Evolutionary conservation across 257 asterid genomes (phyloP).

Genomic region (Capsicum rhomboideum): DNA sequence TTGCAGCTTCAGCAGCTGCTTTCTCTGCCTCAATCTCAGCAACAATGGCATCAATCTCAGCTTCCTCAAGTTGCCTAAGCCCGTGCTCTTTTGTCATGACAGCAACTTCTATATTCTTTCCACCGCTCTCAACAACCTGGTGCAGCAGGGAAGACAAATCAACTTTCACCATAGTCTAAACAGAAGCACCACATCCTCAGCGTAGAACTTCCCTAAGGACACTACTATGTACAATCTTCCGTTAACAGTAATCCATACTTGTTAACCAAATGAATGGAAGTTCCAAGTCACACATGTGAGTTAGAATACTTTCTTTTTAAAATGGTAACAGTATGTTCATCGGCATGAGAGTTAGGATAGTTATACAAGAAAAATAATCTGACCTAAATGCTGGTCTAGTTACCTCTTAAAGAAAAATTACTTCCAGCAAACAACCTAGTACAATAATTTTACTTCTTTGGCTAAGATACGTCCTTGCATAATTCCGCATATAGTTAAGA

Average conservation of each 20-base stretch:
- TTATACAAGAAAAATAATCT: not conserved
- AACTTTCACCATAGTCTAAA: not conserved
- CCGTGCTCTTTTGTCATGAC: constrained; percentile 86
- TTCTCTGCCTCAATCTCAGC: constrained; percentile 86
- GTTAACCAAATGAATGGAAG: not conserved
- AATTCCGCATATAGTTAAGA: too few species aligned
- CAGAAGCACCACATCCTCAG: not conserved
- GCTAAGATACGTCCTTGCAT: too few species aligned
- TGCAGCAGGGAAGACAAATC: not conserved
- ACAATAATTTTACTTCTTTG: too few species aligned
- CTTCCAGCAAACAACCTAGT: too few species aligned
- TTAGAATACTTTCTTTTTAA: not conserved
- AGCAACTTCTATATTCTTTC: constrained; percentile 89
- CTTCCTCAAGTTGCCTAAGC: constrained; percentile 76
- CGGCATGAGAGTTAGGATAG: not conserved
- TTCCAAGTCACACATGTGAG: not conserved
- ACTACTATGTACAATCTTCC: not conserved
- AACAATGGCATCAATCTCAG: constrained; percentile 78
- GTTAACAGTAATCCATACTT: not conserved
- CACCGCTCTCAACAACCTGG: constrained; percentile 90
- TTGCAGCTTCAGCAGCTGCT: constrained; percentile 94
- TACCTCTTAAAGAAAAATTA: too few species aligned
- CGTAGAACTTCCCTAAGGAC: not conserved
- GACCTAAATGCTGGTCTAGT: not conserved
- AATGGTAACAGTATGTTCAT: too few species aligned